phyloP scores from a whole-genome alignment of 1,284 basidiomycete genomes.

The Thelephora terrestris region DNA sequence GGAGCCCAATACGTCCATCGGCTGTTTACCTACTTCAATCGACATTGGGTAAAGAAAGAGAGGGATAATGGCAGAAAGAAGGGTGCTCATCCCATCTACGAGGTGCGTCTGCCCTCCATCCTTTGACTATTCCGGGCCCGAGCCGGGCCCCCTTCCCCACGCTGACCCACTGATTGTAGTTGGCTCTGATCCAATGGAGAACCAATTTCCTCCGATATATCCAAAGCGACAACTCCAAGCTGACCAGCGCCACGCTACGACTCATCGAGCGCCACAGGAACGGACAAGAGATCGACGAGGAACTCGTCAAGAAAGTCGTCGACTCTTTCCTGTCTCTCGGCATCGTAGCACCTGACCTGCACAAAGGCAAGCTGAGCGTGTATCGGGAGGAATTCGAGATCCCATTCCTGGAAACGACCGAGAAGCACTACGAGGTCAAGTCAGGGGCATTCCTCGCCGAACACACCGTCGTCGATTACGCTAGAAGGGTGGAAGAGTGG shows the following conservation, averaged over 20 bases:
- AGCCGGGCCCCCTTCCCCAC: not conserved
- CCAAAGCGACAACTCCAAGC: constrained; percentile 69
- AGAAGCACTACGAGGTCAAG: constrained; percentile 87
- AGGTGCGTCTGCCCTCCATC: constrained; percentile 45
- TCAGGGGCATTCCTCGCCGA: constrained; percentile 84
- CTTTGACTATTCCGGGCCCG: not conserved
- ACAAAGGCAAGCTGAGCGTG: constrained; percentile 91
- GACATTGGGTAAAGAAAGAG: constrained; percentile 98
- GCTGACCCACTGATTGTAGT: constrained; percentile 33
- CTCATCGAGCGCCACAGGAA: constrained; percentile 92
- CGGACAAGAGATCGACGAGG: constrained; percentile 90
- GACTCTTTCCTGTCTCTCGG: constrained; percentile 96
- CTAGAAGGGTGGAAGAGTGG: constrained; percentile 92
- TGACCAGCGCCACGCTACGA: constrained; percentile 82
- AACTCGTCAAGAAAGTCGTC: constrained; percentile 91
- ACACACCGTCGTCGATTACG: constrained; percentile 91
- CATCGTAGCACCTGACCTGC: constrained; percentile 83
- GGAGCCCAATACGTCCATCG: constrained; percentile 96
- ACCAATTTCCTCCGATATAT: constrained; percentile 84
- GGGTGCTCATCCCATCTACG: constrained; percentile 93
- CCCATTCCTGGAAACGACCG: constrained; percentile 84
- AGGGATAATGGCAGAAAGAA: constrained; percentile 97
- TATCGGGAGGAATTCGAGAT: constrained; percentile 90
- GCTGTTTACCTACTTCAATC: constrained; percentile 93
- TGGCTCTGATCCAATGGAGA: constrained; percentile 95